These are phyloP conservation scores for Andrographis paniculata DNA, from an alignment of 305 asterid genomes.

Conservation along the genomic window DNA sequence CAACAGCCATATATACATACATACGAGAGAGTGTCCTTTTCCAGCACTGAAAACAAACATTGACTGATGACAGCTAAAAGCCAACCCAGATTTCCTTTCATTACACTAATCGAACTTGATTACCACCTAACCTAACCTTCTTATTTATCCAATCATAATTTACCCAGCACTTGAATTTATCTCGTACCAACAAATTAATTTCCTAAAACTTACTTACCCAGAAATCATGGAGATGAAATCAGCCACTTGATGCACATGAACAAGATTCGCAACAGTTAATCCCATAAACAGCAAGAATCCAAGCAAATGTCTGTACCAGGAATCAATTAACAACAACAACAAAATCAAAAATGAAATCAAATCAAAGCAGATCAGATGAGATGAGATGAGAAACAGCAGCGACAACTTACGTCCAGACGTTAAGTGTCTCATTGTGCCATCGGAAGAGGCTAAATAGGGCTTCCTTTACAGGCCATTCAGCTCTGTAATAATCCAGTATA, in stretches of 20 bases:
- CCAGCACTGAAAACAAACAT: background rate
- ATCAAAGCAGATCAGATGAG: background rate
- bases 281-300: slow-evolving; percentile 69
- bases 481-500: slow-evolving; percentile 70
- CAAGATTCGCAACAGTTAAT: slow-evolving; percentile 51
- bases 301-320: slow-evolving; percentile 71
- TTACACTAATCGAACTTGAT: too few species aligned
- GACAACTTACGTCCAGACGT: slow-evolving; percentile 93
- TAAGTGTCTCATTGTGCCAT: slow-evolving; percentile 97
- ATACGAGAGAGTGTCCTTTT: background rate
- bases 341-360: background rate
- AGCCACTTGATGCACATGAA: slow-evolving; percentile 57
- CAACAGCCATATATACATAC: too few species aligned
- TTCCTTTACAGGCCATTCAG: slow-evolving; percentile 65
- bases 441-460: slow-evolving; percentile 75
- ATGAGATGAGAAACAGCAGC: background rate
- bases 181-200: background rate
- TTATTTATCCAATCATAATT: too few species aligned
- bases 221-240: slow-evolving; percentile 67
- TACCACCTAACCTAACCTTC: too few species aligned
- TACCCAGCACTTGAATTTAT: too few species aligned
- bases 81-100: background rate
- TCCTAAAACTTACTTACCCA: slow-evolving; percentile 40
- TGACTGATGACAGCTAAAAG: background rate
- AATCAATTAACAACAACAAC: background rate